A percentile compares a stretch with the other conserved stretches of the same genome.
Evolutionary conservation across 2,329 filamentous ascomycete genomes (phyloP).

Genomic region (Ilyonectria robusta): DNA sequence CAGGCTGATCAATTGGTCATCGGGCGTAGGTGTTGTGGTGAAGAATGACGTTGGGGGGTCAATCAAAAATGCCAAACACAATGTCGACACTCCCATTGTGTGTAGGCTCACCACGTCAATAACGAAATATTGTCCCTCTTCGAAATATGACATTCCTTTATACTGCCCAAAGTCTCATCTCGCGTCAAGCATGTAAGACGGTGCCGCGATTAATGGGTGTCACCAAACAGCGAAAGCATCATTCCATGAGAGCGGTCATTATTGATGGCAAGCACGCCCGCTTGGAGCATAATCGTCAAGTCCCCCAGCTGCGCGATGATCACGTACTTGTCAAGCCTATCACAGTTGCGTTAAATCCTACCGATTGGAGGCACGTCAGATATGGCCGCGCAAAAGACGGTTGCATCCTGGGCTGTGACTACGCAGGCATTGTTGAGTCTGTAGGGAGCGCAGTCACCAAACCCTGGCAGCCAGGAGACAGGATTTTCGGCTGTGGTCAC

Average conservation of each 20-base stretch:
- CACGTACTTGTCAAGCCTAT: conserved; percentile 50
- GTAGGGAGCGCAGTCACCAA: conserved; percentile 57
- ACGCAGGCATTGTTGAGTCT: conserved; percentile 61
- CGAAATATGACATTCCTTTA: too few species aligned
- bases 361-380: conserved; percentile 52
- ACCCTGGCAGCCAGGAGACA: conserved; percentile 62
- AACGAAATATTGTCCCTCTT: too few species aligned
- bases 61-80: too few species aligned
- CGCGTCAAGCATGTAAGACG: too few species aligned
- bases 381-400: conserved; percentile 24
- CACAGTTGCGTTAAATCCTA: conserved; percentile 52
- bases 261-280: not conserved
- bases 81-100: too few species aligned
- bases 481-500: conserved; percentile 58
- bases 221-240: not conserved
- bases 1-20: too few species aligned
- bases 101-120: too few species aligned
- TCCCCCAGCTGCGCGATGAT: conserved; percentile 21
- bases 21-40: too few species aligned
- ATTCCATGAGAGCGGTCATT: conserved; percentile 17
- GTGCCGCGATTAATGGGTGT: not conserved
- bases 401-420: conserved; percentile 58
- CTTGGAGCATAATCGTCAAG: not conserved
- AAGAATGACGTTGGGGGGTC: too few species aligned
- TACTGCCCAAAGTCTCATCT: too few species aligned